Conservation (phyloP, 2,329 filamentous ascomycete species). For the Neonectria hederae region DNA sequence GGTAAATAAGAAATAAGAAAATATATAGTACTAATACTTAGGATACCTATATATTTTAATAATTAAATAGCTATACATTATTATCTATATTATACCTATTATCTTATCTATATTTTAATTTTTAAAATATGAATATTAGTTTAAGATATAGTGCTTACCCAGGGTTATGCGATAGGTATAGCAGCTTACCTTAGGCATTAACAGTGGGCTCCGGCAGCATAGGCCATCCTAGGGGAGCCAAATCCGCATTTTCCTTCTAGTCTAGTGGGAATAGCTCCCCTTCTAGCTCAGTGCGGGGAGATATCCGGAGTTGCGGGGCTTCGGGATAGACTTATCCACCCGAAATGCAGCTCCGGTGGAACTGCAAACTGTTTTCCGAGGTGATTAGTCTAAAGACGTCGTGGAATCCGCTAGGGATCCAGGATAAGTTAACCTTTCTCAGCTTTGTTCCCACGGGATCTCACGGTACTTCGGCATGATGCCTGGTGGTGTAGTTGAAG, state of each 20-base stretch:
- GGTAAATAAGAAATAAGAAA: not conserved
- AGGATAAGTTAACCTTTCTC: not conserved
- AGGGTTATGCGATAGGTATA: no score
- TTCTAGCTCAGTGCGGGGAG: constrained; percentile 3
- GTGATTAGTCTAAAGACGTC: not conserved
- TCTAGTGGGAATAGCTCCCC: not conserved
- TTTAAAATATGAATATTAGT: not conserved
- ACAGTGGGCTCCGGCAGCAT: no score
- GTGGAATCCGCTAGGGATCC: no score
- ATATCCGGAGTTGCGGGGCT: constrained; percentile 11
- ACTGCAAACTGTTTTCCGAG: constrained; percentile 18
- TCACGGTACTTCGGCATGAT: not conserved
- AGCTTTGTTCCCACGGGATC: not conserved
- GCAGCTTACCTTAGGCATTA: no score
- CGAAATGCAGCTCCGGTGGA: not conserved
- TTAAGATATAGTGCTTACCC: not conserved
- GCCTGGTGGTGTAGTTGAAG: not conserved
- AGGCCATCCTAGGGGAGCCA: no score
- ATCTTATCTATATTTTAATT: not conserved
- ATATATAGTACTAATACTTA: not conserved
- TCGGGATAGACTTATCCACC: constrained; percentile 15
- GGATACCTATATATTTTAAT: not conserved
- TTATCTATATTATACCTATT: not conserved
- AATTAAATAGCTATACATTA: not conserved
- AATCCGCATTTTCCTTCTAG: no score